Conservation (phyloP, 1,284 basidiomycete genomes). For the Fomes fomentarius region DNA sequence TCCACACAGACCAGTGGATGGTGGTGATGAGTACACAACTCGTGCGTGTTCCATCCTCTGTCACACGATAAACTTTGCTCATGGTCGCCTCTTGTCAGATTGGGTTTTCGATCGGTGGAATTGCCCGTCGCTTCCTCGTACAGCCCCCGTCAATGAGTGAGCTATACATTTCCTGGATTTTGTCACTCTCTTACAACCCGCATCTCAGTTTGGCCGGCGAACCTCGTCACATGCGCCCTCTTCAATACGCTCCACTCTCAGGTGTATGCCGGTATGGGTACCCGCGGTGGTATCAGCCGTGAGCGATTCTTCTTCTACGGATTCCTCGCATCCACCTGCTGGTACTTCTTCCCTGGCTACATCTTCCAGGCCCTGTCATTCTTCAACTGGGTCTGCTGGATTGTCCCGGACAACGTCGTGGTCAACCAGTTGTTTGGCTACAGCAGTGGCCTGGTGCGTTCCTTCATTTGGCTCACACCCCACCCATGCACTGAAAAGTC, state of each 20-base stretch:
- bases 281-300: slow-evolving; percentile 46
- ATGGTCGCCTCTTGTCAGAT: slow-evolving; percentile 36
- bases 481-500: not conserved
- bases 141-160: slow-evolving; percentile 77
- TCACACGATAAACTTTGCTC: not conserved
- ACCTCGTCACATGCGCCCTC: slow-evolving; percentile 57
- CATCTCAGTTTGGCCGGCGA: slow-evolving; percentile 79
- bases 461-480: not conserved
- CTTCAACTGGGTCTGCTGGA: slow-evolving; percentile 67
- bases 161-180: slow-evolving; percentile 20
- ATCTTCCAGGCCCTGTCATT: slow-evolving; percentile 48
- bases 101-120: slow-evolving; percentile 69
- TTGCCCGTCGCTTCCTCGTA: slow-evolving; percentile 68
- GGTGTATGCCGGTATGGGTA: slow-evolving; percentile 51
- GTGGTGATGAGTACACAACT: slow-evolving; percentile 54
- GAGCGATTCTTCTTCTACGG: slow-evolving; percentile 55
- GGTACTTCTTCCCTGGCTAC: slow-evolving; percentile 57
- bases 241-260: slow-evolving; percentile 65
- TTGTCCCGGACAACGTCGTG: slow-evolving; percentile 46
- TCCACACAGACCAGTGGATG: slow-evolving; percentile 67
- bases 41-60: slow-evolving; percentile 13
- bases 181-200: too few species aligned
- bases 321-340: slow-evolving; percentile 44
- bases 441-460: slow-evolving; percentile 36
- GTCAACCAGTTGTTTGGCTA: slow-evolving; percentile 48